Base-by-base conservation (phyloP, 2,329 filamentous ascomycete genomes). In the Phyllosticta capitalensis region DNA sequence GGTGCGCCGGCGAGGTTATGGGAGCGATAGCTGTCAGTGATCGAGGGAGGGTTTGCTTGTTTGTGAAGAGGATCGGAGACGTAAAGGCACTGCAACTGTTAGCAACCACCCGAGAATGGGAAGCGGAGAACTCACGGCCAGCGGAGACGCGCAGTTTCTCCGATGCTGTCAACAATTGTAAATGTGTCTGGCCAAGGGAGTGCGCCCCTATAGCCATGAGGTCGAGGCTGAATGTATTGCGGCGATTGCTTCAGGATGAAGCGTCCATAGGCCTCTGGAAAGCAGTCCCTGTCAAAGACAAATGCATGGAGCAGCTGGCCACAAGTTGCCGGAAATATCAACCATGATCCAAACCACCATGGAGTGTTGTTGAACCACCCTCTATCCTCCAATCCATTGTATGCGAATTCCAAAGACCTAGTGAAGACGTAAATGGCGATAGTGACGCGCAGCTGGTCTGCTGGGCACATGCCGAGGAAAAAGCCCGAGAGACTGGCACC, bases 401-500 rank as follows among this genome's bases (percentile, higher is more conserved):
- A 97, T 4, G 83, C 80, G 65, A 92, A 94, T 70, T 99, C 92
- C 45, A 95, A 77, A 1, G 90, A 89, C 55, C 90, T 83, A 65
- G 90, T 92, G 62, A 90, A 79, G 59, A 86, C 79, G 69, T 92
- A 95, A 62, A 97, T 89, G 14, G 90, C 86, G 53, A 94, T 81
- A 0, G 89, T 90, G 57, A 92, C 79, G 55, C 94, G 85, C 65
- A 94, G 71, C 65, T 88, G 85, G 63, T 84, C 80, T 45, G 79
- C 83, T 65, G 69, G 92, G 79, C 85, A 89, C 9, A 95, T 81
- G 7, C 89, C 89, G 19, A 97, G 78, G 55, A 89, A 87, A 55
- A 95, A 81, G 2, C 92, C 92, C 0, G 92, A 90, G 54, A 96
- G 74, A 66, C 89, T 91, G 5, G 92, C 92, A 10, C 92, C 94